Evolutionary conservation across 2,329 filamentous ascomycete species (phyloP).

Genomic region (Alternaria brassicicola): DNA sequence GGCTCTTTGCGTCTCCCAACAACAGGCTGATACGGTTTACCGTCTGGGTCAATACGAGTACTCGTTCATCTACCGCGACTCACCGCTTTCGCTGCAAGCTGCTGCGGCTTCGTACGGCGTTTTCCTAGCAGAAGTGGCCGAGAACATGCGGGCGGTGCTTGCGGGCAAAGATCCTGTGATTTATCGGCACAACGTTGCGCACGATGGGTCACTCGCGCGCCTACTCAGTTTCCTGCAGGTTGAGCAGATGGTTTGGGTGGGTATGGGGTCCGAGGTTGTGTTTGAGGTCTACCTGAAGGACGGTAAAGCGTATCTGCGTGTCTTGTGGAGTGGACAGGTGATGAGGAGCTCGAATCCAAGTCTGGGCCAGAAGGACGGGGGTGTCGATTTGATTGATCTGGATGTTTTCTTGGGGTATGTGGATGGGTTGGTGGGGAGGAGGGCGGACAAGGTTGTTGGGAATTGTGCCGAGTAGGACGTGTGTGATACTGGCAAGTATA

Average conservation of each 20-base stretch:
- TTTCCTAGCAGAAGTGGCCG: constrained; percentile 73
- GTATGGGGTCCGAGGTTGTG: constrained; percentile 79
- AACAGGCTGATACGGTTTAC: constrained; percentile 71
- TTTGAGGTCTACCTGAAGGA: constrained; percentile 68
- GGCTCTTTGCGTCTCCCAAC: constrained; percentile 65
- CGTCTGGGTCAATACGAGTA: constrained; percentile 82
- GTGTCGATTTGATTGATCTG: constrained; percentile 73
- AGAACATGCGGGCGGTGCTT: constrained; percentile 62
- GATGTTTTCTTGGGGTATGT: constrained; percentile 71
- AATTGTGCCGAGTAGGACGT: constrained; percentile 37
- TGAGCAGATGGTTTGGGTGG: constrained; percentile 81
- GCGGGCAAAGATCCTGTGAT: constrained; percentile 43
- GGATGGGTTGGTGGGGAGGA: constrained; percentile 69
- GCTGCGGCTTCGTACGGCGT: constrained; percentile 70
- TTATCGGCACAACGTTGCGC: constrained; percentile 79
- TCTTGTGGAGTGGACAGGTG: constrained; percentile 73
- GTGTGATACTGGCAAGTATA: neutral
- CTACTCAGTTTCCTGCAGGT: constrained; percentile 73
- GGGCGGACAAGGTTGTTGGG: constrained; percentile 50
- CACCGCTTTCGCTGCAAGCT: constrained; percentile 65
- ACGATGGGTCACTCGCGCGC: constrained; percentile 74
- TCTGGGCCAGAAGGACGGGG: constrained; percentile 55
- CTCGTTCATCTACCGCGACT: constrained; percentile 75
- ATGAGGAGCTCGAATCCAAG: constrained; percentile 70
- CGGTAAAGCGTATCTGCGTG: constrained; percentile 60